Conservation (phyloP, 2,329 filamentous ascomycete species). For the Thelonectria rubi region DNA sequence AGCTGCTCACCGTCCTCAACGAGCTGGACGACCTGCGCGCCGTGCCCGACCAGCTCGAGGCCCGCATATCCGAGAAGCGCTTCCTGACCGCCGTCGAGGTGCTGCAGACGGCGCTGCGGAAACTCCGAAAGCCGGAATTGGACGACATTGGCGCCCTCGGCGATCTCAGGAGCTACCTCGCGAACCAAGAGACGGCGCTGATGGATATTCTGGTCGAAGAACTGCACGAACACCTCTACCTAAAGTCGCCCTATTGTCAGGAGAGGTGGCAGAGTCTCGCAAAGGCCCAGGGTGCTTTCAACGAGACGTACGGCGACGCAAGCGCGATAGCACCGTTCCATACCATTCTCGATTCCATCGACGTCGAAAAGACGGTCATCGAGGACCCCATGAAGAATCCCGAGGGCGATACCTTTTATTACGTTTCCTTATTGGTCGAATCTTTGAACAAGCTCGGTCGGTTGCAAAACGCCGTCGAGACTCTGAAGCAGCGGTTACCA, state of each 20-base stretch:
- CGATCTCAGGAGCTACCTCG: constrained; percentile 86
- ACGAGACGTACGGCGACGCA: constrained; percentile 58
- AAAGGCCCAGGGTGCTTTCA: constrained; percentile 68
- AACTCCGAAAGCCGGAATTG: constrained; percentile 86
- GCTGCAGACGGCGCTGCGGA: constrained; percentile 84
- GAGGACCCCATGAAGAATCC: constrained; percentile 95
- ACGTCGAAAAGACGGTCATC: constrained; percentile 68
- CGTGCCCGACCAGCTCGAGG: constrained; percentile 91
- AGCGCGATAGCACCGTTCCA: constrained; percentile 64
- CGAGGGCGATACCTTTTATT: constrained; percentile 94
- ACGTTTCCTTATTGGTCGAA: constrained; percentile 87
- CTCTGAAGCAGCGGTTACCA: constrained; percentile 89
- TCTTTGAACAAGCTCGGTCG: constrained; percentile 88
- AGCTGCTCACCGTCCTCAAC: constrained; percentile 82
- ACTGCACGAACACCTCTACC: constrained; percentile 93
- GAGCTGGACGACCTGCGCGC: constrained; percentile 88
- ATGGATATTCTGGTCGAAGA: constrained; percentile 98
- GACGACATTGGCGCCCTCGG: constrained; percentile 89
- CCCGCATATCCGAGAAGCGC: constrained; percentile 93
- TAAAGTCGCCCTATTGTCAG: constrained; percentile 97
- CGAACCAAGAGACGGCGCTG: constrained; percentile 89
- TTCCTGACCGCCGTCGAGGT: constrained; percentile 94
- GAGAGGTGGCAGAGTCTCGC: constrained; percentile 90
- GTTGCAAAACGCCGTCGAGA: constrained; percentile 86
- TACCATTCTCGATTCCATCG: constrained; percentile 66